A percentile compares a stretch with the other conserved stretches of the same genome.
These are phyloP conservation scores for Suillus ampliporus DNA, from an alignment of 768 basidiomycete species.

Conservation along the genomic window DNA sequence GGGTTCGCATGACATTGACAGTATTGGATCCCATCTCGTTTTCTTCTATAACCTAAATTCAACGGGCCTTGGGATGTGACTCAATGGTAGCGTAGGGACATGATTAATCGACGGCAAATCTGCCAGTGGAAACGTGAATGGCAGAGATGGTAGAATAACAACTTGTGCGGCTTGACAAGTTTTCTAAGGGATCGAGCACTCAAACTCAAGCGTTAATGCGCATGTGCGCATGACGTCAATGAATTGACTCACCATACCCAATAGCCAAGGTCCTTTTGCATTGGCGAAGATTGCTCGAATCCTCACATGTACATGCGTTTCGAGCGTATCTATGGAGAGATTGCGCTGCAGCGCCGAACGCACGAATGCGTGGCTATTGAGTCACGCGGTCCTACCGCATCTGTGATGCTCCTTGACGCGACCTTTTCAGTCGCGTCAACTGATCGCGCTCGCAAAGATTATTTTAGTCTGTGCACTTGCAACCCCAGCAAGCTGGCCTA, in stretches of 20 bases:
- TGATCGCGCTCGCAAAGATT: no score
- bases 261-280: background rate
- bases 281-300: background rate
- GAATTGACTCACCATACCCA: background rate
- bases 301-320: background rate
- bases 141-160: background rate
- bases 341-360: background rate
- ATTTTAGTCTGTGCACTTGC: no score
- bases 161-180: no score
- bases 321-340: background rate
- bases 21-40: background rate
- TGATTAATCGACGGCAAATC: background rate
- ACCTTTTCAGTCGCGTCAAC: no score
- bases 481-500: no score
- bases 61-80: background rate
- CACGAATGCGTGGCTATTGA: no score
- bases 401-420: no score
- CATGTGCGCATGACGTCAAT: background rate
- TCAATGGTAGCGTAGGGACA: background rate
- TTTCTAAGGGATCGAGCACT: no score
- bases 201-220: no score
- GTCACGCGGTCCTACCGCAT: no score
- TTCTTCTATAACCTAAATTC: background rate
- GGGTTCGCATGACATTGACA: background rate
- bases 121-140: background rate